Conservation (phyloP, 1,284 basidiomycete species). For the Rhodotorula mucilaginosa region DNA sequence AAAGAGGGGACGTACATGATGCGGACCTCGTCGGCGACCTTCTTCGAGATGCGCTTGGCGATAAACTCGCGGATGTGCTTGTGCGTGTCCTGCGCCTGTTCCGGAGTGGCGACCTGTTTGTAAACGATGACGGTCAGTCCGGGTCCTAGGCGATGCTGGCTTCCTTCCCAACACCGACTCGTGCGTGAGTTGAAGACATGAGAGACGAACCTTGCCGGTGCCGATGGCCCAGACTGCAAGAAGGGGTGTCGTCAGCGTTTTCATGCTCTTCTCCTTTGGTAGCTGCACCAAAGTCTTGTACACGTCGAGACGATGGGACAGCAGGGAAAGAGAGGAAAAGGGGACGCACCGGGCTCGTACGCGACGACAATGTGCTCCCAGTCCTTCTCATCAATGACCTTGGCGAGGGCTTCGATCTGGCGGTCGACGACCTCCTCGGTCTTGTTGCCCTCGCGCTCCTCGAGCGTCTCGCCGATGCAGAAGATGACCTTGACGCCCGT, state of each 20-base stretch:
- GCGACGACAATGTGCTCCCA: conserved; percentile 95
- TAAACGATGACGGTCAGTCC: no score
- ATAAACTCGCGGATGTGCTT: conserved; percentile 78
- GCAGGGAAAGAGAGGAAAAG: no score
- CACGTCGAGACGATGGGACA: no score
- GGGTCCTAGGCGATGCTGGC: no score
- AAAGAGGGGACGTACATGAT: conserved; percentile 9
- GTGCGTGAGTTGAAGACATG: background rate
- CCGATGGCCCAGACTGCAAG: conserved; percentile 86
- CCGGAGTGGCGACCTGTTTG: conserved; percentile 70
- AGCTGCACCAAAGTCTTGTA: no score
- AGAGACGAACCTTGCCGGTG: conserved; percentile 47
- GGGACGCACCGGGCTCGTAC: conserved; percentile 53
- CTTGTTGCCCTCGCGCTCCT: conserved; percentile 76
- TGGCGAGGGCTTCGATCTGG: conserved; percentile 77
- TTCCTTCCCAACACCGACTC: no score
- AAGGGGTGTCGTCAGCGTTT: background rate
- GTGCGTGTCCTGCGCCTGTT: conserved; percentile 84
- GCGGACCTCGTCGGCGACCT: conserved; percentile 62
- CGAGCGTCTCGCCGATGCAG: conserved; percentile 91
- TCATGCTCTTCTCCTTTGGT: no score
- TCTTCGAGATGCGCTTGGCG: conserved; percentile 61
- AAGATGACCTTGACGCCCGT: conserved; percentile 81
- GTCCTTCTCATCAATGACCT: conserved; percentile 61
- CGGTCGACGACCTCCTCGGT: conserved; percentile 76